Percentiles rank a stretch among this genome's conserved stretches.
Conservation (phyloP, 108 stramenopile genomes). For the Licmophora abbreviata region DNA sequence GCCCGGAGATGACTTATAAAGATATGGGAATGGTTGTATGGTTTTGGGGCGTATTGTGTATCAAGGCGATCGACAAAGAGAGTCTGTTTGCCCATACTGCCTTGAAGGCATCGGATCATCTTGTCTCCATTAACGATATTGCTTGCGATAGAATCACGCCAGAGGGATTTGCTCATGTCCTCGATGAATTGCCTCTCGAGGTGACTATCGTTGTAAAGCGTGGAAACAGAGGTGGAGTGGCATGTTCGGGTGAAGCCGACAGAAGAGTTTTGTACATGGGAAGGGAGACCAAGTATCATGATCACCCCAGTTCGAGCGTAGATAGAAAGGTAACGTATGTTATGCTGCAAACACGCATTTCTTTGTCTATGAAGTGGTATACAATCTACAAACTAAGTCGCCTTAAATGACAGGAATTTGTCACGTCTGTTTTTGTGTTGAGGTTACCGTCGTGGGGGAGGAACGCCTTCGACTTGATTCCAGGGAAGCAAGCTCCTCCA, state of each 20-base stretch:
- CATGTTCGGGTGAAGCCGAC: too few species aligned
- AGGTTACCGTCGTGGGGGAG: conserved; percentile 24
- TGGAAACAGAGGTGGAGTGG: too few species aligned
- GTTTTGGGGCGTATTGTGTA: conserved; percentile 34
- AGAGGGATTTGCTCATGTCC: conserved; percentile 16
- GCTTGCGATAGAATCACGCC: conserved; percentile 18
- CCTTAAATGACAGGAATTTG: too few species aligned
- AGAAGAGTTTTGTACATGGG: too few species aligned
- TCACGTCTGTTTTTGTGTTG: not conserved
- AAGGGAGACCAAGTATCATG: too few species aligned
- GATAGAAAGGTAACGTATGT: too few species aligned
- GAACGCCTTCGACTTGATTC: conserved; percentile 76
- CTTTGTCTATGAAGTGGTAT: too few species aligned
- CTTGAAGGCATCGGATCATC: conserved; percentile 27
- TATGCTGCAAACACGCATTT: too few species aligned
- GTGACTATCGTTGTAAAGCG: too few species aligned
- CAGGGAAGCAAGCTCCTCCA: conserved; percentile 69
- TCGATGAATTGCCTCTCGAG: conserved; percentile 24
- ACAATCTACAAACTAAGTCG: too few species aligned
- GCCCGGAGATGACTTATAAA: conserved; percentile 28
- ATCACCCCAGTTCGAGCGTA: too few species aligned
- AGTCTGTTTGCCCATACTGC: conserved; percentile 26
- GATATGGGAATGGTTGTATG: conserved; percentile 37
- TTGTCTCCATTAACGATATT: conserved; percentile 39
- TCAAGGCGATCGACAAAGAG: conserved; percentile 18